phyloP scores from a whole-genome alignment of 192 early-diverging fungal genomes.

The Pilobolus umbonatus region DNA sequence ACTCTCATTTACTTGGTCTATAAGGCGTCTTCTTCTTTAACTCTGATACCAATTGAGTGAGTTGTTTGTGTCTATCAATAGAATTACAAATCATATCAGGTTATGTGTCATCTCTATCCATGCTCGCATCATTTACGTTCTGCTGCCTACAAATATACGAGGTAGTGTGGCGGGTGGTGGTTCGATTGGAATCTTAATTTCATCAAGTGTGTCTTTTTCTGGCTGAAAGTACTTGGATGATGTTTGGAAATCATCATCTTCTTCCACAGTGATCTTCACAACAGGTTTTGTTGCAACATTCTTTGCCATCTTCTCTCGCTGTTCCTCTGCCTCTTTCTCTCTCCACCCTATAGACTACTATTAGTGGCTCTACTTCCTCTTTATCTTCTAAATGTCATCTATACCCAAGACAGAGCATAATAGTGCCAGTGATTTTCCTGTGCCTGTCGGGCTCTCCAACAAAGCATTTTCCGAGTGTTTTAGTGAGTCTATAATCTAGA shows the following conservation, averaged over 20 bases:
- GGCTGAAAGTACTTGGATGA: not conserved
- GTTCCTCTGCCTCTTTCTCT: slow-evolving; percentile 4
- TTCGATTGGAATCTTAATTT: too few species aligned
- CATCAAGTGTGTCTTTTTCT: not conserved
- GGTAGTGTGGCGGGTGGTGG: too few species aligned
- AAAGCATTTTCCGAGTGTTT: slow-evolving; percentile 54
- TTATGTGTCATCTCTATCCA: too few species aligned
- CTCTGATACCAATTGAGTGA: slow-evolving; percentile 50
- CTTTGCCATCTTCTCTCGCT: not conserved
- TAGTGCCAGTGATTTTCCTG: slow-evolving; percentile 74
- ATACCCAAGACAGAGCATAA: slow-evolving; percentile 65
- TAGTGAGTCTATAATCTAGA: slow-evolving; percentile 42
- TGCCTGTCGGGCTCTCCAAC: slow-evolving; percentile 73
- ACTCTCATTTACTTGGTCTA: slow-evolving; percentile 31
- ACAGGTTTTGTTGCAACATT: not conserved
- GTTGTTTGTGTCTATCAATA: slow-evolving; percentile 44
- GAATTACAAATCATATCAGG: not conserved
- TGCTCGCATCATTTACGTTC: slow-evolving; percentile 36
- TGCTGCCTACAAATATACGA: slow-evolving; percentile 30
- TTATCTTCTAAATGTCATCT: slow-evolving; percentile 37
- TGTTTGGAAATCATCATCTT: not conserved
- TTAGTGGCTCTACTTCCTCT: not conserved
- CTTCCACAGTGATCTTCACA: not conserved
- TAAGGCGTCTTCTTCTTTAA: slow-evolving; percentile 52
- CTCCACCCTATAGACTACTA: slow-evolving; percentile 12